These are phyloP conservation scores for Hymenochaete sp. DNA, from an alignment of 1,284 basidiomycete species.

Conservation along the genomic window DNA sequence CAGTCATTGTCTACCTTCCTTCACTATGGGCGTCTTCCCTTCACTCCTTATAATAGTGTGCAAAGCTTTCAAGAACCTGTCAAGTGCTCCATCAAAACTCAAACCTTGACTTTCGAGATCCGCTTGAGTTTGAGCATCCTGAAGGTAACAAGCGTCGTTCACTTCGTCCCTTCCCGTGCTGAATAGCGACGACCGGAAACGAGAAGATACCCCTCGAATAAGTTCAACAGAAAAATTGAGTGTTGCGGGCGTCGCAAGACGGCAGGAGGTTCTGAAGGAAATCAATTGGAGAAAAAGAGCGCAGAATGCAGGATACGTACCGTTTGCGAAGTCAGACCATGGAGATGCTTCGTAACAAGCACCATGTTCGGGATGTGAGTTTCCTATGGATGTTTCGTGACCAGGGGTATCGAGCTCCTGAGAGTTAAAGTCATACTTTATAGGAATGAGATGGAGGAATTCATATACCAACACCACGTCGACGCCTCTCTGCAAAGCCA, in stretches of 20 bases:
- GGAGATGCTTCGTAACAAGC: constrained; percentile 60
- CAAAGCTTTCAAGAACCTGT: constrained; percentile 31
- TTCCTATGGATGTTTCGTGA: constrained; percentile 62
- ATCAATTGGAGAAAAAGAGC: neutral
- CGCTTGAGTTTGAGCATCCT: constrained; percentile 27
- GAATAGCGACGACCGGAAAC: constrained; percentile 30
- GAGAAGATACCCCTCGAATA: constrained; percentile 22
- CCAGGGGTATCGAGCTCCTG: constrained; percentile 72
- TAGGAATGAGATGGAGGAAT: no score
- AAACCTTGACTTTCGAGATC: constrained; percentile 24
- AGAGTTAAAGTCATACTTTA: no score
- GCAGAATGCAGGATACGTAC: constrained; percentile 23
- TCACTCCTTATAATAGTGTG: constrained; percentile 28
- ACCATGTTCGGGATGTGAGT: constrained; percentile 62
- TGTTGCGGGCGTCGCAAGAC: constrained; percentile 29
- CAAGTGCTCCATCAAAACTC: constrained; percentile 31
- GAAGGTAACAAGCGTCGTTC: constrained; percentile 33
- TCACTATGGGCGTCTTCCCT: constrained; percentile 39
- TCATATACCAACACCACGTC: constrained; percentile 69
- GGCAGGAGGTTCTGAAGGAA: constrained; percentile 34
- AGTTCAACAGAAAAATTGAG: constrained; percentile 28
- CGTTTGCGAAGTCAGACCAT: constrained; percentile 56
- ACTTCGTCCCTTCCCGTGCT: constrained; percentile 46
- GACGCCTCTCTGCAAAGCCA: constrained; percentile 63
- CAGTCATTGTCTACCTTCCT: constrained; percentile 30